A percentile compares a stretch with the other conserved stretches of the same genome.
Evolutionary conservation across 352 stramenopile genomes (phyloP).

Genomic region (Phytophthora pinifolia): DNA sequence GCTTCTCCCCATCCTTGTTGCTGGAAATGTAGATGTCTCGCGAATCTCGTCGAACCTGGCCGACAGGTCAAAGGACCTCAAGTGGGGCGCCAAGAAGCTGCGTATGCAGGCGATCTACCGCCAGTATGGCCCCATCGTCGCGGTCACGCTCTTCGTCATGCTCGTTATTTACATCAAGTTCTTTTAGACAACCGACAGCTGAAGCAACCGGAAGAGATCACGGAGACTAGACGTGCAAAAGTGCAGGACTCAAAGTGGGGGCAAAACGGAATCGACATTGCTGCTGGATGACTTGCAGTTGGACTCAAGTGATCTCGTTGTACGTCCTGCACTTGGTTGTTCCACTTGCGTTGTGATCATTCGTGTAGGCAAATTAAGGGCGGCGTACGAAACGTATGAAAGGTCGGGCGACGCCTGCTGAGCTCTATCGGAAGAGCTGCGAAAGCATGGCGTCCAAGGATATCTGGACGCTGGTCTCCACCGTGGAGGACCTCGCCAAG

Average conservation of each 20-base stretch:
- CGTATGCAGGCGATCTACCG: conserved; percentile 89
- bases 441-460: conserved; percentile 52
- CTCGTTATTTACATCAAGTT: conserved; percentile 92
- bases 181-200: conserved; percentile 63
- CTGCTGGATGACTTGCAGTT: conserved; percentile 12
- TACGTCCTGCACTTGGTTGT: not conserved
- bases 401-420: conserved; percentile 23
- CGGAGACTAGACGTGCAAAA: not conserved
- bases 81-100: conserved; percentile 96
- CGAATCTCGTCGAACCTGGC: conserved; percentile 90
- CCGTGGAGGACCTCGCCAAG: conserved; percentile 38
- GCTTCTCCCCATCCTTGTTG: conserved; percentile 12
- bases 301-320: conserved; percentile 1
- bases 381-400: no score
- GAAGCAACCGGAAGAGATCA: conserved; percentile 6
- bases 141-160: conserved; percentile 80
- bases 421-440: conserved; percentile 3
- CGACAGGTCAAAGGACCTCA: conserved; percentile 96
- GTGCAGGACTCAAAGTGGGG: no score
- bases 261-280: conserved; percentile 9
- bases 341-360: not conserved
- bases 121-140: conserved; percentile 84
- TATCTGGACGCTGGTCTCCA: conserved; percentile 70
- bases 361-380: conserved; percentile 20
- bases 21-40: conserved; percentile 66